Evolutionary conservation across 2,329 filamentous ascomycete genomes (phyloP).

Genomic region (Sarocladiaceae sp.): DNA sequence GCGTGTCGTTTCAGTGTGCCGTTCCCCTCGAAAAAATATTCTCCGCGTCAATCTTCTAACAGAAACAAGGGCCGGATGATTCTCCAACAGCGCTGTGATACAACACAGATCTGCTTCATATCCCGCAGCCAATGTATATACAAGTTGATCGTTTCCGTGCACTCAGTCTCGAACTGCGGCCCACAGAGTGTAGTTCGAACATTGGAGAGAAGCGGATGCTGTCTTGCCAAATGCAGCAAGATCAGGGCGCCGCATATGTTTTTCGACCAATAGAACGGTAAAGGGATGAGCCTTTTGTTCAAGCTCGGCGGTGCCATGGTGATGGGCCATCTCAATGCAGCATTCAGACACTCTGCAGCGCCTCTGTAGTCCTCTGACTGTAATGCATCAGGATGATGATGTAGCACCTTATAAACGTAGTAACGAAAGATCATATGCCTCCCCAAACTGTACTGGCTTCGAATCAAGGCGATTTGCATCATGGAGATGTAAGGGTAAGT

Average conservation of each 20-base stretch:
- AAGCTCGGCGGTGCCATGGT: slow-evolving; percentile 51
- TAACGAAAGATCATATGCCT: slow-evolving; percentile 55
- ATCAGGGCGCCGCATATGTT: slow-evolving; percentile 56
- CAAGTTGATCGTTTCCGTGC: slow-evolving; percentile 42
- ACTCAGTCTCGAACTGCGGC: slow-evolving; percentile 45
- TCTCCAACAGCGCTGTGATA: slow-evolving; percentile 53
- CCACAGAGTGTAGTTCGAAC: slow-evolving; percentile 47
- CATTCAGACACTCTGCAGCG: slow-evolving; percentile 52
- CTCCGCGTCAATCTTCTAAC: slow-evolving; percentile 27
- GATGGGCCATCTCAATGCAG: slow-evolving; percentile 57
- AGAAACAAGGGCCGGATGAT: slow-evolving; percentile 43
- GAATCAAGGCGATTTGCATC: slow-evolving; percentile 51
- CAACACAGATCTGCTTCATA: slow-evolving; percentile 48
- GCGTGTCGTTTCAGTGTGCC: too few species aligned
- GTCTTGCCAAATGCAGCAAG: slow-evolving; percentile 49
- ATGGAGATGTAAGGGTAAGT: slow-evolving; percentile 50
- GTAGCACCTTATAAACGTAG: slow-evolving; percentile 56
- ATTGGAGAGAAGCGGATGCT: slow-evolving; percentile 43
- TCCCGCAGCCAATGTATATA: slow-evolving; percentile 59
- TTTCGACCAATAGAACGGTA: slow-evolving; percentile 58
- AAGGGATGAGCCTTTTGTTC: slow-evolving; percentile 55
- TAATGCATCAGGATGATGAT: slow-evolving; percentile 47
- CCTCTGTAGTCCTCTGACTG: slow-evolving; percentile 49
- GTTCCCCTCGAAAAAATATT: too few species aligned
- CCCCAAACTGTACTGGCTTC: slow-evolving; percentile 55